phyloP scores from a whole-genome alignment of 2,329 filamentous ascomycete species.

The Orbilia oligospora region DNA sequence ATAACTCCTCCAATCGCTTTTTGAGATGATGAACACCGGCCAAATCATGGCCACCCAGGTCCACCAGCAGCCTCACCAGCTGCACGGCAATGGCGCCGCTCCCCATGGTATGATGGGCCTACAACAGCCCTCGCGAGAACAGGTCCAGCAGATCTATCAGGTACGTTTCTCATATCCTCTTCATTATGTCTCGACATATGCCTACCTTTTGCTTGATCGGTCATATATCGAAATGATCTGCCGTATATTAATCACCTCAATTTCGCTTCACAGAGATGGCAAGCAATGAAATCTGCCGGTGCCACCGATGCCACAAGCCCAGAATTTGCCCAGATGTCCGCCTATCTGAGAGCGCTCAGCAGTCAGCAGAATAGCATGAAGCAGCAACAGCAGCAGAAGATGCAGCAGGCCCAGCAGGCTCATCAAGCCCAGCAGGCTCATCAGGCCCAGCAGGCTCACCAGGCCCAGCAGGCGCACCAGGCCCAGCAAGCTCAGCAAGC shows the following conservation, averaged over 20 bases:
- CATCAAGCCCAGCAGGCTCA: constrained; percentile 74
- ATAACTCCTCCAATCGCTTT: constrained; percentile 15
- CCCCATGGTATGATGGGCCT: constrained; percentile 32
- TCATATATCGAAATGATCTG: background rate
- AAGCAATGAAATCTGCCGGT: constrained; percentile 88
- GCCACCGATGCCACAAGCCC: constrained; percentile 83
- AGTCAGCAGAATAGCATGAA: constrained; percentile 81
- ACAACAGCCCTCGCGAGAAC: constrained; percentile 49
- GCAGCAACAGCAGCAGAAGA: constrained; percentile 73
- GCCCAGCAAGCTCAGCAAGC: constrained; percentile 72
- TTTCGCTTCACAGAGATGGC: constrained; percentile 87
- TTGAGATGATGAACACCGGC: constrained; percentile 56
- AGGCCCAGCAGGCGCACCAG: constrained; percentile 73
- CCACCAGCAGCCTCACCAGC: constrained; percentile 57
- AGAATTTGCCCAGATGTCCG: constrained; percentile 73
- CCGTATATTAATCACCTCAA: too few relatives aligned
- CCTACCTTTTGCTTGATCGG: too few relatives aligned
- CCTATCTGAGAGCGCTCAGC: constrained; percentile 72
- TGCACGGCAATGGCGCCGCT: constrained; percentile 38
- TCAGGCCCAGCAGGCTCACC: constrained; percentile 69
- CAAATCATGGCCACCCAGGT: constrained; percentile 53
- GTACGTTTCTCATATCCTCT: constrained; percentile 17
- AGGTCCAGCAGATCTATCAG: constrained; percentile 48
- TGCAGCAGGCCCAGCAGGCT: constrained; percentile 75
- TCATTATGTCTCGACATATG: too few relatives aligned